These are phyloP conservation scores for Aphanoascus verrucosus DNA, from an alignment of 2,329 filamentous ascomycete genomes.

Conservation along the genomic window DNA sequence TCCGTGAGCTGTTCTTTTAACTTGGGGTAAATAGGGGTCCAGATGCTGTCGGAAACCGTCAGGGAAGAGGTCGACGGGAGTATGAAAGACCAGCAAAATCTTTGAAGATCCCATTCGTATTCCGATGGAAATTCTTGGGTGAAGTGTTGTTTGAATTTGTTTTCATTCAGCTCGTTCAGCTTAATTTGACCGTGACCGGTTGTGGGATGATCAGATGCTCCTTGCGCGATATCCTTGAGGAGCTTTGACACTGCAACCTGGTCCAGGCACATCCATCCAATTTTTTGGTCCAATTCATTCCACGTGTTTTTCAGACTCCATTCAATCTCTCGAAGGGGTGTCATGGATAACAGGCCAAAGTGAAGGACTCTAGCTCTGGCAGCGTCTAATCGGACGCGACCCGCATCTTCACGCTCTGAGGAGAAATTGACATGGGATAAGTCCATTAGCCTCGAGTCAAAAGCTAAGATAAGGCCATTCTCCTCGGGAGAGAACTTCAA, in stretches of 20 bases:
- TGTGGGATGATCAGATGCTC: background rate
- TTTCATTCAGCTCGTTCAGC: too few species aligned
- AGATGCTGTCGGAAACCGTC: too few species aligned
- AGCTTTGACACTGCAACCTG: background rate
- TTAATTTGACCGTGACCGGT: too few species aligned
- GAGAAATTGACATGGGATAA: background rate
- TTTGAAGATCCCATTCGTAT: background rate
- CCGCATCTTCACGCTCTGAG: too few species aligned
- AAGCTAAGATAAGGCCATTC: background rate
- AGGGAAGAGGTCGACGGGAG: background rate
- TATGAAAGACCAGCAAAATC: background rate
- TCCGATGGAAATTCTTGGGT: background rate
- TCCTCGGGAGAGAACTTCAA: background rate
- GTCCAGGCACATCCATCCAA: conserved; percentile 1
- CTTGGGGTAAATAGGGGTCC: background rate
- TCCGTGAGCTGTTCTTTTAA: background rate
- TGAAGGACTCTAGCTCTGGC: background rate
- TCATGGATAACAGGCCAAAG: background rate
- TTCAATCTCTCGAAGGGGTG: background rate
- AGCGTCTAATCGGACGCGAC: background rate
- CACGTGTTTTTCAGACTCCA: background rate
- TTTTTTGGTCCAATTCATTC: background rate
- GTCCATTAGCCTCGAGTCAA: background rate
- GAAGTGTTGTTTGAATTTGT: background rate
- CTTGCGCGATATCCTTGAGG: background rate